These are phyloP conservation scores for Thalassiosira profunda DNA, from an alignment of 108 stramenopile species.

Conservation along the genomic window DNA sequence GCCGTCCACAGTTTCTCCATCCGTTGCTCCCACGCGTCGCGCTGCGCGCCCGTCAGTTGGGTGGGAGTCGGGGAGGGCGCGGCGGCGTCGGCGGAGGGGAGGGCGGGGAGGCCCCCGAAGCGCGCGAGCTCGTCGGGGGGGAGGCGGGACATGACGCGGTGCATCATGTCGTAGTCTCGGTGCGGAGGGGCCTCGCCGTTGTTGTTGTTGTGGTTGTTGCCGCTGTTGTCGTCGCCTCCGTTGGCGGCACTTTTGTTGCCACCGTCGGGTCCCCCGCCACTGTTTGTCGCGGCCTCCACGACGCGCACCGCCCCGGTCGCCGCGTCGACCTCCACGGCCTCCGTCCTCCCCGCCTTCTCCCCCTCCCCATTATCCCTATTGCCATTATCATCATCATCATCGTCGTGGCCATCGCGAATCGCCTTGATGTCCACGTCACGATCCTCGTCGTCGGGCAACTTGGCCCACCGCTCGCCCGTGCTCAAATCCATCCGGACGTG, in stretches of 20 bases:
- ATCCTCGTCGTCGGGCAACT: constrained; percentile 45
- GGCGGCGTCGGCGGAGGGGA: background rate
- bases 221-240: background rate
- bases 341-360: background rate
- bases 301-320: constrained; percentile 4
- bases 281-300: constrained; percentile 11
- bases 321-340: constrained; percentile 4
- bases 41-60: constrained; percentile 24
- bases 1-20: constrained; percentile 84
- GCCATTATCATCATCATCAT: constrained; percentile 7
- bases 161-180: constrained; percentile 88
- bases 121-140: constrained; percentile 77
- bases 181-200: constrained; percentile 4
- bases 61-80: constrained; percentile 1
- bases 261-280: background rate
- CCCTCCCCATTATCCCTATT: constrained; percentile 1
- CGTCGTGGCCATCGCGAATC: too few relatives aligned
- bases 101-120: constrained; percentile 70
- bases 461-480: constrained; percentile 89
- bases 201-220: background rate
- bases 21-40: constrained; percentile 55
- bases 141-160: constrained; percentile 75
- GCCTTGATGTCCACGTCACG: constrained; percentile 12
- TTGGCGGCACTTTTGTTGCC: background rate
- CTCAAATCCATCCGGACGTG: constrained; percentile 82